These are phyloP conservation scores for Elongisporangium undulatum DNA, from an alignment of 352 stramenopile genomes.

Conservation along the genomic window DNA sequence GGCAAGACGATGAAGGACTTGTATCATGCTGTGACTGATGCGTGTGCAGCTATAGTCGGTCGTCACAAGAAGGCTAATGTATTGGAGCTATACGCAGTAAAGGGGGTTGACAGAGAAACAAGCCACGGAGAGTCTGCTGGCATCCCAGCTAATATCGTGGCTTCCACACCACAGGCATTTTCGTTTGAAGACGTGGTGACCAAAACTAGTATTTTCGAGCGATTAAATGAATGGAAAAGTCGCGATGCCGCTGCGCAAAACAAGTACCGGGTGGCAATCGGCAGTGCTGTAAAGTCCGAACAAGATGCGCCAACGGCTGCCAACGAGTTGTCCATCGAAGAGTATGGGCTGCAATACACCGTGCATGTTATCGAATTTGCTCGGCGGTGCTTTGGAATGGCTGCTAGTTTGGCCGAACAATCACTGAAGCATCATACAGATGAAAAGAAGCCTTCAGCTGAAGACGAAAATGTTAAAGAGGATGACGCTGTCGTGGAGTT, in stretches of 20 bases:
- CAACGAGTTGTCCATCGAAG: conserved; percentile 29
- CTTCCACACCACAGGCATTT: neutral
- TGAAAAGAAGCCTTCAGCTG: conserved; percentile 2
- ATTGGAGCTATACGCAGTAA: conserved; percentile 27
- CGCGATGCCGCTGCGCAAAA: conserved; percentile 10
- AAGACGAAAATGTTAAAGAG: conserved; percentile 9
- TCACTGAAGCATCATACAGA: conserved; percentile 3
- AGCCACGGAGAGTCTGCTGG: neutral
- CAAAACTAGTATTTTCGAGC: conserved; percentile 40
- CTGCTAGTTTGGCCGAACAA: conserved; percentile 27
- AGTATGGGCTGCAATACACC: conserved; percentile 39
- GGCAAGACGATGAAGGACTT: conserved; percentile 67
- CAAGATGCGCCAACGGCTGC: conserved; percentile 2
- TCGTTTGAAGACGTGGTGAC: conserved; percentile 42
- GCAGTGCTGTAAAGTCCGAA: neutral
- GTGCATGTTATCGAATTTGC: conserved; percentile 58
- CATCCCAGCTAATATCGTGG: neutral
- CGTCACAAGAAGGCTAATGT: conserved; percentile 32
- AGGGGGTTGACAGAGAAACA: neutral
- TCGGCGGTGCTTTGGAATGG: conserved; percentile 62
- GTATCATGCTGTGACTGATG: conserved; percentile 60
- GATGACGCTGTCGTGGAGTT: conserved; percentile 26
- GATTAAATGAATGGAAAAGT: conserved; percentile 51
- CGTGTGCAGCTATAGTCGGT: conserved; percentile 45
- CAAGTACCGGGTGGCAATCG: neutral